Percentiles rank a stretch among this genome's conserved stretches.
phyloP scores from a whole-genome alignment of 306 rosid genomes.

The Comarum palustre region DNA sequence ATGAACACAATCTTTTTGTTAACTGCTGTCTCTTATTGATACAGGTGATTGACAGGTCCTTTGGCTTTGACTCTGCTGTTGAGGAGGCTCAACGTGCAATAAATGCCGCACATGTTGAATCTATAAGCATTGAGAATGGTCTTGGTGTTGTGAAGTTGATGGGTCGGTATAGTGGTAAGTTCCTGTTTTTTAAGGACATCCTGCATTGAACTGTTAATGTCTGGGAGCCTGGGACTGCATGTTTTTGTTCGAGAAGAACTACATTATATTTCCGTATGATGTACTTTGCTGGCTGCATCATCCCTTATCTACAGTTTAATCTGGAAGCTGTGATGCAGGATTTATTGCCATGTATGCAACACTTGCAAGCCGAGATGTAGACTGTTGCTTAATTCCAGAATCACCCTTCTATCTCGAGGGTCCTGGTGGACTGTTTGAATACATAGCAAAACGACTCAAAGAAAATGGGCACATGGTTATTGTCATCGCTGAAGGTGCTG shows the following conservation, averaged over 20 bases:
- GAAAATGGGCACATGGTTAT: conserved; percentile 95
- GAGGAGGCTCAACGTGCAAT: conserved; percentile 99
- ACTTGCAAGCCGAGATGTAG: conserved; percentile 95
- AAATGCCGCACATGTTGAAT: conserved; percentile 96
- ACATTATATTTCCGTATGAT: neutral
- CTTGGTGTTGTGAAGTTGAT: conserved; percentile 91
- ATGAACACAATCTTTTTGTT: neutral
- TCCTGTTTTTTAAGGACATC: conserved; percentile 16
- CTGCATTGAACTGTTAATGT: neutral
- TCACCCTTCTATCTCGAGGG: conserved; percentile 93
- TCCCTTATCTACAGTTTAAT: conserved; percentile 5
- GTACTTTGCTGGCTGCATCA: conserved; percentile 15
- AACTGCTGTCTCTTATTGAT: conserved; percentile 20
- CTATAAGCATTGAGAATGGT: conserved; percentile 81
- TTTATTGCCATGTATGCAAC: conserved; percentile 94
- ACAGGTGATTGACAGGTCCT: conserved; percentile 85
- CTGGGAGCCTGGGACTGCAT: neutral
- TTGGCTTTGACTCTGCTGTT: conserved; percentile 96
- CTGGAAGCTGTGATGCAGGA: conserved; percentile 49
- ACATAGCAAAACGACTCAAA: conserved; percentile 59
- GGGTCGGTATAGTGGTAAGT: conserved; percentile 91
- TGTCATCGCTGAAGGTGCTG: conserved; percentile 98
- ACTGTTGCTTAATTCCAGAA: conserved; percentile 97
- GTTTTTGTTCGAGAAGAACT: neutral
- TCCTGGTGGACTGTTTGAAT: conserved; percentile 82